These are phyloP conservation scores for Schwanniomyces sp. DNA, from an alignment of 805 yeast species.

Conservation along the genomic window DNA sequence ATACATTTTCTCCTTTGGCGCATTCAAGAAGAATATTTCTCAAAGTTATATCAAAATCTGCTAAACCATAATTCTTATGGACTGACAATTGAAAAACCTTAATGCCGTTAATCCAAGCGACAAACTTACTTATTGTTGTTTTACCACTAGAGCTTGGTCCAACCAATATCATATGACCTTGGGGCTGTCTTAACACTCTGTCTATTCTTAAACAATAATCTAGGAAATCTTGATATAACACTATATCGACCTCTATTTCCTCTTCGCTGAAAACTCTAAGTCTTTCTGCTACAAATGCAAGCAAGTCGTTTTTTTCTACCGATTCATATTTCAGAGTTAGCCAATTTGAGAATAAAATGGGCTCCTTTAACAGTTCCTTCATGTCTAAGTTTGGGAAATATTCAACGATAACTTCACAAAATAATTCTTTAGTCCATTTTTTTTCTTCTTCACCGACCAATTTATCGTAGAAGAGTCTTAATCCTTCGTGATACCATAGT, in stretches of 20 bases:
- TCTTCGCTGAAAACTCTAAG: slow-evolving; percentile 76
- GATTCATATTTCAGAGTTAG: slow-evolving; percentile 60
- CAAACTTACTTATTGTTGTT: slow-evolving; percentile 73
- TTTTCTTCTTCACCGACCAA: slow-evolving; percentile 50
- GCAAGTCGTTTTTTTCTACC: slow-evolving; percentile 49
- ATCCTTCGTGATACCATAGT: slow-evolving; percentile 80
- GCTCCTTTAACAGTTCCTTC: slow-evolving; percentile 36
- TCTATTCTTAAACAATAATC: slow-evolving; percentile 80
- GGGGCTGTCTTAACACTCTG: slow-evolving; percentile 77
- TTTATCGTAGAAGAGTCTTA: slow-evolving; percentile 76
- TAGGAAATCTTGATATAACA: slow-evolving; percentile 67
- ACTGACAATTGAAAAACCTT: slow-evolving; percentile 59
- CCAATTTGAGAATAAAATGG: slow-evolving; percentile 76
- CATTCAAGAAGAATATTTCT: slow-evolving; percentile 49
- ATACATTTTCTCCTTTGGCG: slow-evolving; percentile 56
- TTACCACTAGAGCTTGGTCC: slow-evolving; percentile 86
- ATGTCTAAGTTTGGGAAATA: slow-evolving; percentile 50
- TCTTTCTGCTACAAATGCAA: slow-evolving; percentile 59
- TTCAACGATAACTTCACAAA: slow-evolving; percentile 24
- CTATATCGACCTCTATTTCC: slow-evolving; percentile 58
- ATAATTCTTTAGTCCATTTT: slow-evolving; percentile 45
- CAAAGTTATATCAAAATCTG: slow-evolving; percentile 67
- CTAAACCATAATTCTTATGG: slow-evolving; percentile 49
- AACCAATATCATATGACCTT: slow-evolving; percentile 85
- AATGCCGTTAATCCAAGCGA: slow-evolving; percentile 88